Conservation (phyloP, 495 filamentous ascomycete species). For the Penicillium pulvis region DNA sequence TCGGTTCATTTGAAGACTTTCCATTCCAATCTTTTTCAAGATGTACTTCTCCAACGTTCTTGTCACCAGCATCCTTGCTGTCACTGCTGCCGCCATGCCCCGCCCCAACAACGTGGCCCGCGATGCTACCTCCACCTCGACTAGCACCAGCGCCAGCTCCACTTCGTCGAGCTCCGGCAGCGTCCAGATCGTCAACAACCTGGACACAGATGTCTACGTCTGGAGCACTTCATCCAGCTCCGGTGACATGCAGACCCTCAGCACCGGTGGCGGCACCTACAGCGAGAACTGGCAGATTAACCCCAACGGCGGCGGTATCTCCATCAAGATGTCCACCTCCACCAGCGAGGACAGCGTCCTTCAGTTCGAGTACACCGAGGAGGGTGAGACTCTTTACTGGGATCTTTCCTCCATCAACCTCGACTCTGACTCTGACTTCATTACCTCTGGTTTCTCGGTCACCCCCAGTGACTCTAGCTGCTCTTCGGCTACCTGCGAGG, state of each 20-base stretch:
- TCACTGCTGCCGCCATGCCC: slow-evolving; percentile 25
- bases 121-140: background rate
- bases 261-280: slow-evolving; percentile 38
- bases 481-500: slow-evolving; percentile 25
- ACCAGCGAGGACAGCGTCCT: slow-evolving; percentile 39
- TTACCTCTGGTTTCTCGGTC: slow-evolving; percentile 25
- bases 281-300: slow-evolving; percentile 39
- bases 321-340: slow-evolving; percentile 48
- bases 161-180: slow-evolving; percentile 20
- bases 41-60: slow-evolving; percentile 28
- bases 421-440: slow-evolving; percentile 23
- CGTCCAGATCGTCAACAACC: slow-evolving; percentile 40
- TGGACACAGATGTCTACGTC: slow-evolving; percentile 41
- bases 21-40: slow-evolving; percentile 8
- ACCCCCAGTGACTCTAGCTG: slow-evolving; percentile 29
- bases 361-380: slow-evolving; percentile 37
- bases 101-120: slow-evolving; percentile 4
- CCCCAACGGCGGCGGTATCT: slow-evolving; percentile 47
- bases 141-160: slow-evolving; percentile 12
- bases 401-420: slow-evolving; percentile 40
- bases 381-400: slow-evolving; percentile 30
- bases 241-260: slow-evolving; percentile 43
- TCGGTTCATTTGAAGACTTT: slow-evolving; percentile 14
- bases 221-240: slow-evolving; percentile 43
- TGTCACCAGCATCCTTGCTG: slow-evolving; percentile 27